These are phyloP conservation scores for Epichloe bromicola DNA, from an alignment of 2,329 filamentous ascomycete species.

Conservation along the genomic window DNA sequence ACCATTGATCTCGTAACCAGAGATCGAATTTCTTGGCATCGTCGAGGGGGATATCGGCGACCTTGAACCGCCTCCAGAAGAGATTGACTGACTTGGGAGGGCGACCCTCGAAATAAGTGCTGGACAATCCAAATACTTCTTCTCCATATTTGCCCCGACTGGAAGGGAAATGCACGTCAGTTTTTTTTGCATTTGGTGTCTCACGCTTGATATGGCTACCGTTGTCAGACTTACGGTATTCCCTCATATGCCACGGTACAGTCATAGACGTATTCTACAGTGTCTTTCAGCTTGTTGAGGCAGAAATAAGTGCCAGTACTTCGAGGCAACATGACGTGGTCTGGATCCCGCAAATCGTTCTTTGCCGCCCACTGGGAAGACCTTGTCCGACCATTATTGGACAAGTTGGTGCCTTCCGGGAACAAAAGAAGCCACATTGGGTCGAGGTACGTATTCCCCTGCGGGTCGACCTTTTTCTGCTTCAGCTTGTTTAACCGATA, in stretches of 20 bases:
- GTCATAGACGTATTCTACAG: constrained; percentile 76
- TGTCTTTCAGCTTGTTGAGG: constrained; percentile 58
- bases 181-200: neutral
- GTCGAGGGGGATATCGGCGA: constrained; percentile 65
- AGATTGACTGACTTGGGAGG: constrained; percentile 94
- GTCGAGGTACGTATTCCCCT: constrained; percentile 44
- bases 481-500: constrained; percentile 61
- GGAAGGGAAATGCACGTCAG: constrained; percentile 4
- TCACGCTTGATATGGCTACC: neutral
- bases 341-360: constrained; percentile 55
- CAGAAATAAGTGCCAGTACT: constrained; percentile 74
- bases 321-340: constrained; percentile 64
- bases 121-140: constrained; percentile 72
- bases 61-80: constrained; percentile 78
- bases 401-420: constrained; percentile 76
- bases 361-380: constrained; percentile 69
- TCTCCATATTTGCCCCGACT: constrained; percentile 78
- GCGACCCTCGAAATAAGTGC: constrained; percentile 78
- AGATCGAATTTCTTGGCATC: constrained; percentile 61
- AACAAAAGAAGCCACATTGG: constrained; percentile 90
- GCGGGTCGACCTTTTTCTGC: constrained; percentile 37
- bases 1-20: constrained; percentile 81
- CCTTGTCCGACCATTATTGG: constrained; percentile 53
- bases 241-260: constrained; percentile 95
- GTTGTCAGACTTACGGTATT: constrained; percentile 55